Conservation (phyloP, 2,329 filamentous ascomycete genomes). For the Fusarium tuaranense region DNA sequence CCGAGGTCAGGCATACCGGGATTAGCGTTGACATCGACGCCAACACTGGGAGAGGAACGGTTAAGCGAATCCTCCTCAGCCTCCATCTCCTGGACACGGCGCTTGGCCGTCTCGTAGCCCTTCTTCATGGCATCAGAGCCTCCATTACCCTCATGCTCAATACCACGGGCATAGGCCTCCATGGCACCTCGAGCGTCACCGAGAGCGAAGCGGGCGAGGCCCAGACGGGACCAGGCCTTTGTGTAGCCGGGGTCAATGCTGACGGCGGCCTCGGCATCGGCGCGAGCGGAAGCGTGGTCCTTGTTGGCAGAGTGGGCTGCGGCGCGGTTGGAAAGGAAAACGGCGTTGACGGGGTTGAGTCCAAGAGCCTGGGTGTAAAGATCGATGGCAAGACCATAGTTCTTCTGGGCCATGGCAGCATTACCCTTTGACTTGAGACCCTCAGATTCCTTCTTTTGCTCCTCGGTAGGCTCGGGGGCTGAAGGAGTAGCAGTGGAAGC, state of each 20-base stretch:
- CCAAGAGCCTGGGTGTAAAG: constrained; percentile 89
- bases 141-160: constrained; percentile 92
- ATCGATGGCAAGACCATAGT: constrained; percentile 85
- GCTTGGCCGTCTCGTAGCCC: constrained; percentile 93
- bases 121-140: constrained; percentile 98
- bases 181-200: constrained; percentile 92
- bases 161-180: constrained; percentile 94
- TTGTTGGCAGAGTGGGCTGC: constrained; percentile 89
- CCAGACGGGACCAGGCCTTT: constrained; percentile 95
- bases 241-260: constrained; percentile 92
- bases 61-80: constrained; percentile 54
- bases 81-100: constrained; percentile 84
- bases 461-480: constrained; percentile 56
- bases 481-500: constrained; percentile 40
- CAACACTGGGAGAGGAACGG: constrained; percentile 63
- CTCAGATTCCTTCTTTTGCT: constrained; percentile 84
- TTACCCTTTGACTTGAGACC: constrained; percentile 91
- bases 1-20: constrained; percentile 74
- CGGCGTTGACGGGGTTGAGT: constrained; percentile 86
- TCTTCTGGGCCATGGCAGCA: constrained; percentile 93
- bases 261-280: constrained; percentile 92
- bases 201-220: constrained; percentile 90
- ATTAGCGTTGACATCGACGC: constrained; percentile 61
- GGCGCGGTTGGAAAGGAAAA: constrained; percentile 97
- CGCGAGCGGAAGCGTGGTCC: constrained; percentile 85